Evolutionary conservation across 371 early-diverging fungal genomes (phyloP).

Genomic region (Smittium mucronatum): DNA sequence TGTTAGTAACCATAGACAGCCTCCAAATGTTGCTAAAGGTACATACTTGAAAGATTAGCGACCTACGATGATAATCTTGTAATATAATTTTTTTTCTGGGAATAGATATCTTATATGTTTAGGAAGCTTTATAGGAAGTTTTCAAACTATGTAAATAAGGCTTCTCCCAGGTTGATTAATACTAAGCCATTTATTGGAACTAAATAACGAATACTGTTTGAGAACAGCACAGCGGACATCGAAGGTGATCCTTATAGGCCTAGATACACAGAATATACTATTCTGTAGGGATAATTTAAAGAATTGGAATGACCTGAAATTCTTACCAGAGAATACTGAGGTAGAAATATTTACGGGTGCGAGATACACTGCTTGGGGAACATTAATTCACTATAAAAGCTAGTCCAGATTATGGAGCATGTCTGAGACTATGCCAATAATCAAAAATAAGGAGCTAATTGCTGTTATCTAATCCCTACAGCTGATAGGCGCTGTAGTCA

Average conservation of each 20-base stretch:
- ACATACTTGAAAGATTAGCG: neutral
- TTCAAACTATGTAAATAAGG: slow-evolving; percentile 4
- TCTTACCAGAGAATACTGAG: neutral
- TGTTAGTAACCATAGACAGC: slow-evolving; percentile 30
- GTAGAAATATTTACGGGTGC: neutral
- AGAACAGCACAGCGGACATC: neutral
- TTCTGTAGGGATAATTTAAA: neutral
- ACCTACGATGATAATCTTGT: neutral
- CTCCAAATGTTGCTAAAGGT: neutral
- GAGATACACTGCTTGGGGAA: neutral
- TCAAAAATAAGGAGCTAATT: neutral
- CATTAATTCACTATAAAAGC: neutral
- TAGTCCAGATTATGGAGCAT: neutral
- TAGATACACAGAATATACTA: neutral
- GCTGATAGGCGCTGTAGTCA: neutral
- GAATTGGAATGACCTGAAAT: neutral
- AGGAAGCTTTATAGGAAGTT: slow-evolving; percentile 11
- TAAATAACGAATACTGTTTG: neutral
- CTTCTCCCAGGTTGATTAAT: neutral
- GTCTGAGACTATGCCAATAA: neutral
- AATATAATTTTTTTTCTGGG: neutral
- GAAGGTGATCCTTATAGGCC: neutral
- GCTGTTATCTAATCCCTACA: neutral
- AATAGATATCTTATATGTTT: neutral
- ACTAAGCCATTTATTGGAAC: neutral